Conservation (phyloP, 148 eudicot genomes). For the Nepenthes gracilis region DNA sequence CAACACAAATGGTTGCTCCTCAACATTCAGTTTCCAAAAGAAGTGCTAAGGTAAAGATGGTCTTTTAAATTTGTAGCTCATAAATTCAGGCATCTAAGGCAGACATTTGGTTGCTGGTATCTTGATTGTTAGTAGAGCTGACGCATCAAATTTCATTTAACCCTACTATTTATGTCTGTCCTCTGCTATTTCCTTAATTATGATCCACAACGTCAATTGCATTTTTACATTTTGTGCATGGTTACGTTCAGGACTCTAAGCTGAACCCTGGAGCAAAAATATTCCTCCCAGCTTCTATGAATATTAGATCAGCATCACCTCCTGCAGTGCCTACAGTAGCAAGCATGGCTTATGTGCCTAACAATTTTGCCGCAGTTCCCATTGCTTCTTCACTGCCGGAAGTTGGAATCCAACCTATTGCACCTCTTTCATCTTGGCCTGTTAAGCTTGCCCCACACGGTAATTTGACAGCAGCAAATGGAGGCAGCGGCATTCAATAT, state of each 20-base stretch:
- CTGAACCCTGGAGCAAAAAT: slow-evolving; percentile 88
- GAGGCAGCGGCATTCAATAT: slow-evolving; percentile 41
- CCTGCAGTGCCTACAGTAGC: slow-evolving; percentile 31
- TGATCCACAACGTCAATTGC: no score
- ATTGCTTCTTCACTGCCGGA: slow-evolving; percentile 46
- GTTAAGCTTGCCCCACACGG: slow-evolving; percentile 47
- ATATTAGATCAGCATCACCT: slow-evolving; percentile 41
- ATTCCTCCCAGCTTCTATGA: slow-evolving; percentile 58
- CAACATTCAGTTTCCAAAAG: slow-evolving; percentile 23
- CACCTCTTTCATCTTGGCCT: slow-evolving; percentile 43
- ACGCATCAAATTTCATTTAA: no score
- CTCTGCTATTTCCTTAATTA: no score
- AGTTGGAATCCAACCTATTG: slow-evolving; percentile 30
- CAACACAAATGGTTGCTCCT: slow-evolving; percentile 21
- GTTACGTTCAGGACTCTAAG: slow-evolving; percentile 58
- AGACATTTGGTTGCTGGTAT: not conserved
- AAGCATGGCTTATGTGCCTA: slow-evolving; percentile 39
- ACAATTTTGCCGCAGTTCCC: slow-evolving; percentile 29
- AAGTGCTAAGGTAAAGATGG: slow-evolving; percentile 41
- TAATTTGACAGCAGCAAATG: slow-evolving; percentile 31
- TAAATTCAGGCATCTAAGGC: not conserved
- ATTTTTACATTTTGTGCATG: not conserved
- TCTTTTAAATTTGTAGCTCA: not conserved
- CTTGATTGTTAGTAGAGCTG: not conserved
- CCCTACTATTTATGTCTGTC: no score